These are phyloP conservation scores for Barnettozyma hawaiiensis DNA, from an alignment of 1,139 yeast genomes.

Conservation along the genomic window DNA sequence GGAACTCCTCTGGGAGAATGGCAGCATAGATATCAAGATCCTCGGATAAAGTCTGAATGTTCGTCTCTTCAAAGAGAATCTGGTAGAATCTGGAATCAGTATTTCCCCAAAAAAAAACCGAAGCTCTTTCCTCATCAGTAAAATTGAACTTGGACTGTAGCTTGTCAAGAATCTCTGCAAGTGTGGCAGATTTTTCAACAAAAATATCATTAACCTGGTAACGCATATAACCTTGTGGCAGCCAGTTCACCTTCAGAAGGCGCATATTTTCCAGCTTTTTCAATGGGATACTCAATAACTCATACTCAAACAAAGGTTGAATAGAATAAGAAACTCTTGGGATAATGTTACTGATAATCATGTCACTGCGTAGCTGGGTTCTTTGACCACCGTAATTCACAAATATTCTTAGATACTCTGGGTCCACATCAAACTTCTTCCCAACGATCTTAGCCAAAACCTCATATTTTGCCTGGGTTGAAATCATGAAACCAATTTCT, in stretches of 20 bases:
- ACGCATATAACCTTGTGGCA: conserved; percentile 53
- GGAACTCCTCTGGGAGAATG: conserved; percentile 34
- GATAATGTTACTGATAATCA: conserved; percentile 35
- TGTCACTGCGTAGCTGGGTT: conserved; percentile 32
- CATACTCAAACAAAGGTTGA: conserved; percentile 58
- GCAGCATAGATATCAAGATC: conserved; percentile 31
- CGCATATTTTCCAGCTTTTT: conserved; percentile 74
- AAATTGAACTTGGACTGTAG: conserved; percentile 53
- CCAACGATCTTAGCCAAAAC: conserved; percentile 60
- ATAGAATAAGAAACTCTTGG: conserved; percentile 32
- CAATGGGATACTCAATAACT: conserved; percentile 67
- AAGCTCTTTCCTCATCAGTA: conserved; percentile 42
- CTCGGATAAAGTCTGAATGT: conserved; percentile 28
- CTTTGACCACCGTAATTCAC: conserved; percentile 54
- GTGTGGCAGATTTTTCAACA: conserved; percentile 56
- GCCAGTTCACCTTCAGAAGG: conserved; percentile 57
- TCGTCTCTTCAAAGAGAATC: conserved; percentile 27
- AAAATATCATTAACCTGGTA: conserved; percentile 66
- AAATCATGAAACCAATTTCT: conserved; percentile 61
- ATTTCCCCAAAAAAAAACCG: conserved; percentile 42
- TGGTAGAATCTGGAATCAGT: conserved; percentile 30
- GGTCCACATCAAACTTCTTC: conserved; percentile 45
- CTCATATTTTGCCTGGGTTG: conserved; percentile 52
- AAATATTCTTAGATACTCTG: conserved; percentile 60
- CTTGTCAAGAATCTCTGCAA: conserved; percentile 51